Evolutionary conservation across 1,284 basidiomycete genomes (phyloP), one percentile per base, ranked within the genome.

Genomic region (Ustilago sp.): DNA sequence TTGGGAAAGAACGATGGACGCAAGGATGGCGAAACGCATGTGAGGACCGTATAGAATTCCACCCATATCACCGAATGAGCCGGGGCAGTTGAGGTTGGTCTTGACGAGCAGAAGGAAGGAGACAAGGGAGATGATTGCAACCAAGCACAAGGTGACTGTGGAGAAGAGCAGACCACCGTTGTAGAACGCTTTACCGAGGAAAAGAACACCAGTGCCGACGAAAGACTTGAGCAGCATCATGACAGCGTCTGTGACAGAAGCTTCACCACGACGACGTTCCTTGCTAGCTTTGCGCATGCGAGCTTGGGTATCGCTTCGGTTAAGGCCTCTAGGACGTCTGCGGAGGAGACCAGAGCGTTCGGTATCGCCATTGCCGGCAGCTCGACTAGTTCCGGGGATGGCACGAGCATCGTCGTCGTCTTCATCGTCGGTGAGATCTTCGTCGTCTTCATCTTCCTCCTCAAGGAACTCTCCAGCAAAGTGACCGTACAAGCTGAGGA

Each of bases 81-180:
- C 96, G 4, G 92, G 92, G 11, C 98, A 93, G 47, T 92, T 92
- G 71, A 94, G 91, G 81, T 98, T 95, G 47, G 94, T 91, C 87
- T 93, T 89, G 51, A 98, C 91, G 43, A 99, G 90, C 0, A 99
- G 90, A 31, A 99, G 88, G 90, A 99, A 99, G 0, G 95, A 95
- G 88, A 94, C 94, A 2, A 99, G 88, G 3, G 95, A 98, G 60
- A 98, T 91, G 54, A 91, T 86, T 9, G 95, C 95, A 78, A 99
- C 94, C 77, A 90, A 88, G 23, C 92, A 88, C 74, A 99, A 91
- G 3, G 93, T 90, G 54, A 94, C 75, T 28, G 90, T 85, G 6
- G 96, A 98, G 87, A 99, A 99, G 45, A 98, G 87, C 59, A 99
- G 89, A 15, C 96, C 95, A 69, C 96, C 96, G 80, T 99, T 99